Percentiles rank a stretch among this genome's conserved stretches.
Conservation (phyloP, 108 stramenopile species). For the Nitzschia sp. region DNA sequence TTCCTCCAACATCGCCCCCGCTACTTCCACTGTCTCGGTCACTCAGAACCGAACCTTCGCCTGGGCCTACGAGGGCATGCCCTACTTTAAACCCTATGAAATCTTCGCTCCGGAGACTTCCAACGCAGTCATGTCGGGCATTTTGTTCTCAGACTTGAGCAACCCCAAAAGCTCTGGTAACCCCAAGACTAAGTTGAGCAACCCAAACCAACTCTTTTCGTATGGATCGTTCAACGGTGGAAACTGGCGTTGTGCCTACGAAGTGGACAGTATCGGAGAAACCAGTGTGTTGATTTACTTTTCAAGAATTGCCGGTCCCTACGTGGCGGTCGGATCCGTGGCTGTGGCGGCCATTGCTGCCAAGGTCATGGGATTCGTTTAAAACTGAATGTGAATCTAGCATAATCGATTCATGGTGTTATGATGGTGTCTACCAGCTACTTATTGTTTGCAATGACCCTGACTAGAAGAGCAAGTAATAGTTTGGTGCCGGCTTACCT, state of each 20-base stretch:
- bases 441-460: no score
- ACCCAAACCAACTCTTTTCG: slow-evolving; percentile 96
- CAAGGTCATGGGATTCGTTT: slow-evolving; percentile 34
- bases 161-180: slow-evolving; percentile 75
- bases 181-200: slow-evolving; percentile 74
- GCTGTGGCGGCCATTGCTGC: slow-evolving; percentile 56
- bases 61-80: slow-evolving; percentile 98
- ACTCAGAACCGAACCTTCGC: slow-evolving; percentile 94
- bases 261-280: slow-evolving; percentile 95
- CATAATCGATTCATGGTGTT: no score
- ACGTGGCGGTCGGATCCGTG: slow-evolving; percentile 52
- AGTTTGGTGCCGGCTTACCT: no score
- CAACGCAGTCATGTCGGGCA: slow-evolving; percentile 96
- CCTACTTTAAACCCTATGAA: slow-evolving; percentile 94
- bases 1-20: slow-evolving; percentile 95
- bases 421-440: no score
- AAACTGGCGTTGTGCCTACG: slow-evolving; percentile 94
- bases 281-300: slow-evolving; percentile 93
- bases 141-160: slow-evolving; percentile 91
- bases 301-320: slow-evolving; percentile 66
- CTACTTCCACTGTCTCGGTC: slow-evolving; percentile 95
- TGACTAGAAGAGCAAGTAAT: no score
- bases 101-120: slow-evolving; percentile 97
- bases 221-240: slow-evolving; percentile 95
- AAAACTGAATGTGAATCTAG: no score